A percentile compares a stretch with the other conserved stretches of the same genome.
Conservation (phyloP, 768 basidiomycete genomes). For the Tylopilus balloui region DNA sequence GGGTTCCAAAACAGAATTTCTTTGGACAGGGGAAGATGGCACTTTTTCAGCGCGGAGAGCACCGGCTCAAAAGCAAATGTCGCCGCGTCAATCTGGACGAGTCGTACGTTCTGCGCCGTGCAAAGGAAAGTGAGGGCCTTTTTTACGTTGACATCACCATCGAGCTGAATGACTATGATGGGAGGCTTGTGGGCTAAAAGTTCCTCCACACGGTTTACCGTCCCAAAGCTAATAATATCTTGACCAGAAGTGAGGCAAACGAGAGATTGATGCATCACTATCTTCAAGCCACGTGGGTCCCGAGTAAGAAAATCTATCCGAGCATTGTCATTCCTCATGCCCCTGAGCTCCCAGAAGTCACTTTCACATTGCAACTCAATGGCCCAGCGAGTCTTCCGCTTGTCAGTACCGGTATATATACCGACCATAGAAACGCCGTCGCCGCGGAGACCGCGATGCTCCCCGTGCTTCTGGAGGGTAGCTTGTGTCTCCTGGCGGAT, state of each 20-base stretch:
- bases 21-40: constrained; percentile 39
- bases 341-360: constrained; percentile 35
- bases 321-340: constrained; percentile 24
- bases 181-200: constrained; percentile 46
- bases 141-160: constrained; percentile 36
- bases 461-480: constrained; percentile 33
- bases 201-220: constrained; percentile 50
- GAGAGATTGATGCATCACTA: constrained; percentile 53
- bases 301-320: constrained; percentile 34
- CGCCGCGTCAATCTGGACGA: constrained; percentile 56
- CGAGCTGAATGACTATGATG: constrained; percentile 49
- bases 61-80: constrained; percentile 61
- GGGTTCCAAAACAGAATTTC: constrained; percentile 54
- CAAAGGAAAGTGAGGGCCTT: constrained; percentile 39
- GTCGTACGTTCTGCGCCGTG: constrained; percentile 29
- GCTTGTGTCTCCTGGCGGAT: constrained; percentile 50
- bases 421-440: constrained; percentile 34
- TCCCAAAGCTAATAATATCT: constrained; percentile 53
- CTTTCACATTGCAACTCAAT: constrained; percentile 34
- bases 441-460: constrained; percentile 30
- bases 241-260: constrained; percentile 47
- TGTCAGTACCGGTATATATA: constrained; percentile 30
- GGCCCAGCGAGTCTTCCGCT: constrained; percentile 36
- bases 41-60: constrained; percentile 45
- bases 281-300: constrained; percentile 26